Evolutionary conservation across 768 basidiomycete species (phyloP), one percentile per base, ranked within the genome.

Genomic region (Leccinum obscurum): DNA sequence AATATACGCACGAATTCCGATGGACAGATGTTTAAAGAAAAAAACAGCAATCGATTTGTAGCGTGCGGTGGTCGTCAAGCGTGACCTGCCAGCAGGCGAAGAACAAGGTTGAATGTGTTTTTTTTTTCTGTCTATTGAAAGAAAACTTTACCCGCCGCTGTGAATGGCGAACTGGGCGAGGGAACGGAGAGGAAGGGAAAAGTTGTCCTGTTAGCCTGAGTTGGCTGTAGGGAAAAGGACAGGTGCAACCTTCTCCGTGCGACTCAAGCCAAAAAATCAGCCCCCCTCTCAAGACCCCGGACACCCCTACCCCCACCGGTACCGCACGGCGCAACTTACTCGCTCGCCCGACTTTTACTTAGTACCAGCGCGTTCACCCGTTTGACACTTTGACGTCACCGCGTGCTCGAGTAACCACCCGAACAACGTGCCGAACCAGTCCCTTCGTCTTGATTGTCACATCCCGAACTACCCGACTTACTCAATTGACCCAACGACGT

Each of bases 61-160:
- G 85, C 80, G 85, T 82, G 85, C 76, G 84, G 81, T 85, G 85
- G 89, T 88, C 88, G 87, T 89, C 81, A 87, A 84, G 80, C 85
- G 83, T 85, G 88, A 90, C 89, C 89, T 90, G 89, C 89, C 89
- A 89, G 89, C 89, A 90, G 89, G 89, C 86, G 82, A 83, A 77
- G 80, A 83, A 82, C 80, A 83, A 79, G 80, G 78, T 78, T 81
- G 80, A 78, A 78, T 75, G 77, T 57, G 55, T 51, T 70, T 68
- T 68, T 66, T 61, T 62, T 71, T 72, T 66, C 71, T 69, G 73
- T 81, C 78, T 81, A 81, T 73, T 75, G 62, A 57, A 67, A 68
- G 62, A 57, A 66, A 68, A 55, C 59, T 56, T 65, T 54, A 56
- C 72, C 77, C 73, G 77, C 71, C 75, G 77, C 77, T 73, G 68